Conservation (phyloP, 1,139 yeast species). For the Pichia cactophila region DNA sequence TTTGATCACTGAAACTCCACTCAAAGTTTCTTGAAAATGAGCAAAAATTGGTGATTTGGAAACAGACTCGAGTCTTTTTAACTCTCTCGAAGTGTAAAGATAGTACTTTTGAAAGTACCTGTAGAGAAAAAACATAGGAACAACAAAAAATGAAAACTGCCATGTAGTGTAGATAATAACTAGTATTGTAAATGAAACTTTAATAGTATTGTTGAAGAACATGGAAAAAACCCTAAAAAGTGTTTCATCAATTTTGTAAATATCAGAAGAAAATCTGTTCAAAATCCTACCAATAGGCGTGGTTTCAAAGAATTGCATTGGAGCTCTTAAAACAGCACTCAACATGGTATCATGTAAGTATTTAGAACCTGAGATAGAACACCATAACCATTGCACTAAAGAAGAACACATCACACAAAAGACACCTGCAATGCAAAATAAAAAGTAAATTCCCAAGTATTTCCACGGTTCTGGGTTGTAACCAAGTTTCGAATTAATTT, state of each 20-base stretch:
- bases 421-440: slow-evolving; percentile 63
- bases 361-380: slow-evolving; percentile 78
- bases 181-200: slow-evolving; percentile 72
- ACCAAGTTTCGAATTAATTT: slow-evolving; percentile 63
- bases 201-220: slow-evolving; percentile 66
- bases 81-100: slow-evolving; percentile 83
- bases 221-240: slow-evolving; percentile 78
- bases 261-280: slow-evolving; percentile 90
- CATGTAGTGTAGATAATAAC: slow-evolving; percentile 87
- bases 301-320: slow-evolving; percentile 95
- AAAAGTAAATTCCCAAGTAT: slow-evolving; percentile 71
- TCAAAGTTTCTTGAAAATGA: slow-evolving; percentile 91
- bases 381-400: slow-evolving; percentile 69
- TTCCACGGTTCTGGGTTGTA: slow-evolving; percentile 61
- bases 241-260: slow-evolving; percentile 84
- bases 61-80: slow-evolving; percentile 88
- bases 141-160: slow-evolving; percentile 64
- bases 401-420: slow-evolving; percentile 59
- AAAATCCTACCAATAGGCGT: slow-evolving; percentile 93
- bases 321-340: slow-evolving; percentile 73
- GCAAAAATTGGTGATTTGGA: slow-evolving; percentile 93
- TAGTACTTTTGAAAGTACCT: slow-evolving; percentile 84
- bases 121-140: slow-evolving; percentile 69
- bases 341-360: slow-evolving; percentile 78
- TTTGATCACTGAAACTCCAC: slow-evolving; percentile 83